Conservation (phyloP, 345 rosid genomes). For the Rhodamnia argentea region DNA sequence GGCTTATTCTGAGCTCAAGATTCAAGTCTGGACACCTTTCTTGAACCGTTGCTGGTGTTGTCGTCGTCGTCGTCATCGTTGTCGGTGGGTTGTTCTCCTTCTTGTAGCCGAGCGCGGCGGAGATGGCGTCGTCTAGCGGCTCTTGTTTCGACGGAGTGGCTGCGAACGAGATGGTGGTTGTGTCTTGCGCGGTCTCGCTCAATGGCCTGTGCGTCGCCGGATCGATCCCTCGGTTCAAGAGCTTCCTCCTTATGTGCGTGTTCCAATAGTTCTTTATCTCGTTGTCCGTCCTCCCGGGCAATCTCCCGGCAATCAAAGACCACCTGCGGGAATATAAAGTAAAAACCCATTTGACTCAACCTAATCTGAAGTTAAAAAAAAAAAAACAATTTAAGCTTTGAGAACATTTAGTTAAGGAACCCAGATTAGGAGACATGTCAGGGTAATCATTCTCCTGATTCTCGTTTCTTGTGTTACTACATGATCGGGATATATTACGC, state of each 20-base stretch:
- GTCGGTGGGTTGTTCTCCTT: not conserved
- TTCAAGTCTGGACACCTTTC: conserved; percentile 38
- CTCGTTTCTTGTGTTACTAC: not conserved
- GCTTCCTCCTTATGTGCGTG: conserved; percentile 77
- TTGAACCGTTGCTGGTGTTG: not conserved
- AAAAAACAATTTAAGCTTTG: not conserved
- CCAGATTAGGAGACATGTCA: not conserved
- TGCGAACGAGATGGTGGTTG: conserved; percentile 4
- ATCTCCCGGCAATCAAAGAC: conserved; percentile 76
- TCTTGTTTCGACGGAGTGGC: conserved; percentile 9
- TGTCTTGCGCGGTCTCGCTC: conserved; percentile 21
- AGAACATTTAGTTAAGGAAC: not conserved
- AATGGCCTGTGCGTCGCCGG: conserved; percentile 61
- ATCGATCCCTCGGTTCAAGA: conserved; percentile 69
- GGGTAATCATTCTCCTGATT: not conserved
- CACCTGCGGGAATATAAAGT: conserved; percentile 24
- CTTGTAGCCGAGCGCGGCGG: not conserved
- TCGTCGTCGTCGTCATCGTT: not conserved
- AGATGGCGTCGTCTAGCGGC: not conserved
- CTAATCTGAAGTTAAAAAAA: not conserved
- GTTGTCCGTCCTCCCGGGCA: conserved; percentile 79
- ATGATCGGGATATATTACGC: not conserved
- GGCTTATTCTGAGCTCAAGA: conserved; percentile 41
- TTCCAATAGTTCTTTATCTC: conserved; percentile 89
- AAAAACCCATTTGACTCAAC: not conserved